Evolutionary conservation across 768 basidiomycete species (phyloP), one percentile per base, ranked within the genome.

Genomic region (Termitomyces sp.): DNA sequence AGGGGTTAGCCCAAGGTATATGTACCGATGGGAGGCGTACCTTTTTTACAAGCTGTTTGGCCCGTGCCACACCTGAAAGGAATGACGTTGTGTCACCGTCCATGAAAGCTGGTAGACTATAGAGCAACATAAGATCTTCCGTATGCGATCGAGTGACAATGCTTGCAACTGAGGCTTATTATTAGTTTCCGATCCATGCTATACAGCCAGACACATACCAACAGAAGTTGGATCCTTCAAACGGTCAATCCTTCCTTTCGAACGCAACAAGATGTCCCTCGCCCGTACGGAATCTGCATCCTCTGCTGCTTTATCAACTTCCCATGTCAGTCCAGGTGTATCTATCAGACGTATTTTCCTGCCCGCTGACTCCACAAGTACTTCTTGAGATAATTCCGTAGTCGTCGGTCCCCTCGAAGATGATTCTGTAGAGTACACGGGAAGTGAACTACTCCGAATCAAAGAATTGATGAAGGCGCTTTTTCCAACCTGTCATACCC

Each of bases 71-170:
- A 47, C 84, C 84, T 26, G 85, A 77, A 38, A 97, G 76, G 79
- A 96, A 94, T 0, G 87, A 85, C 24, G 77, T 76, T 5, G 79
- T 67, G 64, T 94, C 85, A 2, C 87, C 86, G 46, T 76, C 76
- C 9, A 80, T 62, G 69, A 95, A 94, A 8, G 87, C 90, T 3
- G 94, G 90, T 14, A 94, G 76, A 62, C 80, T 85, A 74, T 95
- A 96, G 50, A 86, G 74, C n/a, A 96, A 72, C 90, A 95, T 94
- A 43, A 97, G 77, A 69, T 96, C 94, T 67, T 94, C 87, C 33
- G 80, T 72, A 63, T 81, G 82, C 2, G 89, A 83, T 28, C 84
- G 82, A 38, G 80, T 69, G 24, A 94, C 77, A 58, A 97, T 82
- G 61, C 88, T 79, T 18, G 79, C 70, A 55, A 90, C 92, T 90